Conservation (phyloP, 139 green algal genomes). For the Nannochloris sp. region DNA sequence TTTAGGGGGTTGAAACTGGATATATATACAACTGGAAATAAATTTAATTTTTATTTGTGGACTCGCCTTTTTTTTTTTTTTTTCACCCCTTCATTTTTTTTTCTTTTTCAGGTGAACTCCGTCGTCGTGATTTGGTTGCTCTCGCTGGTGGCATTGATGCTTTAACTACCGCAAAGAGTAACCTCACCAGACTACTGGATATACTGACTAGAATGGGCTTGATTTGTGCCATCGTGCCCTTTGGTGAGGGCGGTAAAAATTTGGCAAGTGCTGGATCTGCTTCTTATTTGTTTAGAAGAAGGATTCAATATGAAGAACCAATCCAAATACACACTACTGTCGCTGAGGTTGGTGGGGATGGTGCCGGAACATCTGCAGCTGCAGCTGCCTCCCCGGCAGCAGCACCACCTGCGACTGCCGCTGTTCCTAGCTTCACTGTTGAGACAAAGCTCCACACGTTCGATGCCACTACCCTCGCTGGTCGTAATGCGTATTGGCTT, state of each 20-base stretch:
- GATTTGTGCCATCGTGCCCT: neutral
- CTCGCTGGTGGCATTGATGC: neutral
- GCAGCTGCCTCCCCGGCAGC: neutral
- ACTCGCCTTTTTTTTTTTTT: neutral
- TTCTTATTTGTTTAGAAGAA: neutral
- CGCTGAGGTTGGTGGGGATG: neutral
- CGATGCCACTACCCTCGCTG: neutral
- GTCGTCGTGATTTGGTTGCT: neutral
- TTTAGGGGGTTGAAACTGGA: too few species aligned
- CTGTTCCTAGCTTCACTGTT: neutral
- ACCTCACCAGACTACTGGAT: constrained; percentile 13
- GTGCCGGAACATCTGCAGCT: neutral
- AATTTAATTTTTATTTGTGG: neutral
- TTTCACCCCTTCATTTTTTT: neutral
- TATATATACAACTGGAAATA: neutral
- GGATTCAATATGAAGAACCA: neutral
- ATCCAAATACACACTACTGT: neutral
- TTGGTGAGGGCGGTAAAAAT: neutral
- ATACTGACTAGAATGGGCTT: constrained; percentile 11
- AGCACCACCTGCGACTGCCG: neutral
- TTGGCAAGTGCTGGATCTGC: too few species aligned
- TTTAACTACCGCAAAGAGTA: neutral
- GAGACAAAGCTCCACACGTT: neutral
- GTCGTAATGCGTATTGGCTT: constrained; percentile 1
- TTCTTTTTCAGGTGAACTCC: neutral